phyloP scores from a whole-genome alignment of 345 rosid genomes.

The Populus davidiana region DNA sequence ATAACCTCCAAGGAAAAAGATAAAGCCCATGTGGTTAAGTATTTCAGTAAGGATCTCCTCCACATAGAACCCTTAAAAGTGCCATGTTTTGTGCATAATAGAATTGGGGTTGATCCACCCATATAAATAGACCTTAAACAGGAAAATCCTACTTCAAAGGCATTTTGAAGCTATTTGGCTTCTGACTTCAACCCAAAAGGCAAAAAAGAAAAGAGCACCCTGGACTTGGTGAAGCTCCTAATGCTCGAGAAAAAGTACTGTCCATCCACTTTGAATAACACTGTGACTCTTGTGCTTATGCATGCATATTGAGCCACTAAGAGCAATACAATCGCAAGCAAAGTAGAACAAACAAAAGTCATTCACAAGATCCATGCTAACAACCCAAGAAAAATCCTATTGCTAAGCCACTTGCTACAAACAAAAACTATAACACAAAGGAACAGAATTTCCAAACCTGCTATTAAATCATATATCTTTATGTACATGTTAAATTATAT shows the following conservation, averaged over 20 bases:
- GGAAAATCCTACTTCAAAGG: background rate
- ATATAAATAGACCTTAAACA: no score
- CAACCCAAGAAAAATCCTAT: constrained; percentile 4
- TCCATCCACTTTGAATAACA: no score
- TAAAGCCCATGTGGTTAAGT: background rate
- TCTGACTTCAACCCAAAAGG: no score
- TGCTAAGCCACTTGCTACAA: background rate
- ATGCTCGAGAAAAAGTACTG: no score
- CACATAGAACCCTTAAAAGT: background rate
- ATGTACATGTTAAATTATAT: background rate
- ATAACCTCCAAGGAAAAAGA: constrained; percentile 55
- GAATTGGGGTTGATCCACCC: no score
- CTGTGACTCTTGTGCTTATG: no score
- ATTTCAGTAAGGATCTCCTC: background rate
- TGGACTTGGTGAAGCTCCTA: no score
- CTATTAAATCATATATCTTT: no score
- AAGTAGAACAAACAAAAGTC: no score
- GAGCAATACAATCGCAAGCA: no score
- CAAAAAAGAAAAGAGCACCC: no score
- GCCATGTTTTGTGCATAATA: background rate
- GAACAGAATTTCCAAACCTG: background rate
- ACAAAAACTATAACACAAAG: background rate
- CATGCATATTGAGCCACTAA: no score
- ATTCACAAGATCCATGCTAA: background rate
- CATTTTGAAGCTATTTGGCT: background rate